These are phyloP conservation scores for Sporothrix mexicana DNA, from an alignment of 2,329 filamentous ascomycete species.

Conservation along the genomic window DNA sequence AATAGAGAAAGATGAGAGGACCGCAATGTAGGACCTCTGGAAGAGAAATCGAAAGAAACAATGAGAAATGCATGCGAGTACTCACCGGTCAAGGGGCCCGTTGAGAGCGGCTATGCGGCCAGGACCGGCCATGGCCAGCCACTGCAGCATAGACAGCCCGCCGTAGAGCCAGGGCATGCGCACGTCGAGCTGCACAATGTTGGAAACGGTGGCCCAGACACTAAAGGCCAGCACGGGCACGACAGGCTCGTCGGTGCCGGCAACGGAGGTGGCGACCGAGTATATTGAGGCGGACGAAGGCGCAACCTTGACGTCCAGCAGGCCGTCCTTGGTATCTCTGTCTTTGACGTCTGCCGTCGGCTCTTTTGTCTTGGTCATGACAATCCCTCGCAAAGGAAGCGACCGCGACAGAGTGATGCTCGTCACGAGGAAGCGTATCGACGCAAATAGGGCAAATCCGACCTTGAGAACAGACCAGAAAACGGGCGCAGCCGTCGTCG, in stretches of 20 bases:
- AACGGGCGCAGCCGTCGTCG: constrained; percentile 47
- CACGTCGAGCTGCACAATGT: constrained; percentile 72
- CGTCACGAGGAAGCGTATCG: constrained; percentile 68
- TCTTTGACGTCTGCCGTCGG: constrained; percentile 37
- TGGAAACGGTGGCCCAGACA: constrained; percentile 74
- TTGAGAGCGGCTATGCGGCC: constrained; percentile 76
- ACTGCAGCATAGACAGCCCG: constrained; percentile 75
- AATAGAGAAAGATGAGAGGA: constrained; percentile 25
- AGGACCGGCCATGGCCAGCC: constrained; percentile 73
- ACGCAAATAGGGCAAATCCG: constrained; percentile 61
- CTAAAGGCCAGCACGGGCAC: constrained; percentile 75
- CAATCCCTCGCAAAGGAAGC: constrained; percentile 59
- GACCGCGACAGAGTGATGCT: constrained; percentile 72
- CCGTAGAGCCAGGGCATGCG: constrained; percentile 93
- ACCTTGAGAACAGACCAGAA: constrained; percentile 65
- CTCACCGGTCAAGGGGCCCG: constrained; percentile 90
- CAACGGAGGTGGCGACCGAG: constrained; percentile 20
- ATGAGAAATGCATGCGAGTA: constrained; percentile 22
- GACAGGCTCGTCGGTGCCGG: constrained; percentile 42
- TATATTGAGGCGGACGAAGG: constrained; percentile 27
- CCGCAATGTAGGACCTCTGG: constrained; percentile 11
- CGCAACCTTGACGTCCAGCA: constrained; percentile 21
- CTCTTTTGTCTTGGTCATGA: constrained; percentile 36
- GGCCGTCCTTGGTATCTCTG: constrained; percentile 36
- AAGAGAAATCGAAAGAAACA: not conserved